These are phyloP conservation scores for Nakaseomyces kungkrabaensis DNA, from an alignment of 1,139 yeast species.

Conservation along the genomic window DNA sequence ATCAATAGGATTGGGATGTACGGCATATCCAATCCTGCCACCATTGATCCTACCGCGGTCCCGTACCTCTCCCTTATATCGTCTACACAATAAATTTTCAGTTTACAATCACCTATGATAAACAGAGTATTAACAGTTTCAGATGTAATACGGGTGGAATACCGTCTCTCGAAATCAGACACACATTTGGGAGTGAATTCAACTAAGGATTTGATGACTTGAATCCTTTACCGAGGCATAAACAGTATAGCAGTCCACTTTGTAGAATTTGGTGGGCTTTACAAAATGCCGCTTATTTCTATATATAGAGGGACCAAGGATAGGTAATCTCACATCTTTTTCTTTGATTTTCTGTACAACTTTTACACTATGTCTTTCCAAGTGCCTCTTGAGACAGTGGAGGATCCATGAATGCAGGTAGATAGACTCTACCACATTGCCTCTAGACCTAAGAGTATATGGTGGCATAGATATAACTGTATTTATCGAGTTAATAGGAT, in stretches of 20 bases:
- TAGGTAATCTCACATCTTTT: constrained; percentile 7
- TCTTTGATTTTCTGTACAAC: neutral
- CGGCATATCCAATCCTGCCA: neutral
- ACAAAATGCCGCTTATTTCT: constrained; percentile 12
- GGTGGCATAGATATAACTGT: neutral
- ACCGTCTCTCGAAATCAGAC: constrained; percentile 13
- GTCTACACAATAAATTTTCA: constrained; percentile 7
- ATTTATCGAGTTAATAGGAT: too few relatives aligned
- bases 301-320: constrained; percentile 7
- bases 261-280: constrained; percentile 14
- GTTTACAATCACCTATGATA: constrained; percentile 13
- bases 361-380: neutral
- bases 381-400: neutral
- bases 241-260: constrained; percentile 13
- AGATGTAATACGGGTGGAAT: constrained; percentile 15
- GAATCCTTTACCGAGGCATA: constrained; percentile 16
- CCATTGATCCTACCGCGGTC: neutral
- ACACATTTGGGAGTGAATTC: constrained; percentile 19
- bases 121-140: constrained; percentile 15
- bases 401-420: constrained; percentile 1
- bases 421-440: neutral
- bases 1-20: constrained; percentile 11
- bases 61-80: constrained; percentile 5
- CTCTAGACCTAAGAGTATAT: neutral
- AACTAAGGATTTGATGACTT: constrained; percentile 16